phyloP scores from a whole-genome alignment of 1,284 basidiomycete species.

The Austropuccinia psidii region DNA sequence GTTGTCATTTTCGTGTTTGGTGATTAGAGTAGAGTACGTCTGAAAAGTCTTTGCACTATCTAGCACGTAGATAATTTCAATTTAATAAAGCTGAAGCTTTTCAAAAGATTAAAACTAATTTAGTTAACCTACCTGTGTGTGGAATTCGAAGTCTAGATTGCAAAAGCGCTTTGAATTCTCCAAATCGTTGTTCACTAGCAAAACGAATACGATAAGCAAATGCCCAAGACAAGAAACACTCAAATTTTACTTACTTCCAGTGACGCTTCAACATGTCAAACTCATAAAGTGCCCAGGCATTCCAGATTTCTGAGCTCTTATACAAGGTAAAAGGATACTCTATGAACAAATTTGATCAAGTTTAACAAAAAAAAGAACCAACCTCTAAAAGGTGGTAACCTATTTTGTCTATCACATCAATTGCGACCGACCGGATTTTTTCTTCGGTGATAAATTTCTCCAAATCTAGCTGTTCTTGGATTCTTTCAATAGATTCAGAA shows the following conservation, averaged over 20 bases:
- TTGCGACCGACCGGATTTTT: conserved; percentile 23
- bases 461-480: conserved; percentile 3
- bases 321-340: background rate
- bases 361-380: background rate
- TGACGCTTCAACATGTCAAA: background rate
- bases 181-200: conserved; percentile 11
- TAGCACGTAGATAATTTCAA: background rate
- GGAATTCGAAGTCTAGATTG: conserved; percentile 35
- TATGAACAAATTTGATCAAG: background rate
- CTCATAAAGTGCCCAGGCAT: conserved; percentile 31
- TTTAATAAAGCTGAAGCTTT: background rate
- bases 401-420: conserved; percentile 32
- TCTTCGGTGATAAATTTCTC: conserved; percentile 16
- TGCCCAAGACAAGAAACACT: background rate
- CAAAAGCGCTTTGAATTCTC: conserved; percentile 10
- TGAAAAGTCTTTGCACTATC: conserved; percentile 32
- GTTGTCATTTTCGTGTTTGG: conserved; percentile 25
- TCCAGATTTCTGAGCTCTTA: conserved; percentile 35
- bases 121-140: conserved; percentile 13
- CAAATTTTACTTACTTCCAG: conserved; percentile 16
- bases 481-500: no score
- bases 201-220: background rate
- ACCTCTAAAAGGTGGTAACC: conserved; percentile 36
- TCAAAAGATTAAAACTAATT: background rate
- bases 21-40: conserved; percentile 26